phyloP scores from a whole-genome alignment of 352 stramenopile species.

The Phytopythium aichiense region DNA sequence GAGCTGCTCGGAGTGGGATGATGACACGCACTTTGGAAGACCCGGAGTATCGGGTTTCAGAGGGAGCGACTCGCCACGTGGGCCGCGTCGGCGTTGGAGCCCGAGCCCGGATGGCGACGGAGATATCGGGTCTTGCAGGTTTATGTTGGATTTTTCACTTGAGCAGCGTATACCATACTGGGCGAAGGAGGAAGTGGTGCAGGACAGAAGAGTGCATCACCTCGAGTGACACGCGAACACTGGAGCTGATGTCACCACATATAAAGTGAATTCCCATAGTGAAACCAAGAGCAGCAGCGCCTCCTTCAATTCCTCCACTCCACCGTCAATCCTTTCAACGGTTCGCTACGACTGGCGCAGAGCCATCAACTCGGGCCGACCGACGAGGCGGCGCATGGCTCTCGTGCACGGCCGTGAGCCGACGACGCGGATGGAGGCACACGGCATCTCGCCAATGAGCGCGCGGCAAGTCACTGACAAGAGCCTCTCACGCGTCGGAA shows the following conservation, averaged over 20 bases:
- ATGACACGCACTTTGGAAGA: conserved; percentile 3
- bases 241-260: not conserved
- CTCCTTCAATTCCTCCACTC: too few relatives aligned
- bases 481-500: not conserved
- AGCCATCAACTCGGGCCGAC: not conserved
- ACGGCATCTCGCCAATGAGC: conserved; percentile 7
- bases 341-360: not conserved
- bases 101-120: not conserved
- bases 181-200: not conserved
- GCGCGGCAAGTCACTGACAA: not conserved
- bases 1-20: not conserved
- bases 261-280: not conserved
- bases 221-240: not conserved
- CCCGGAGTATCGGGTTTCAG: not conserved
- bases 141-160: not conserved
- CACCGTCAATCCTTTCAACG: too few relatives aligned
- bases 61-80: not conserved
- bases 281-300: not conserved
- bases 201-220: not conserved
- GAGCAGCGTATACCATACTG: not conserved
- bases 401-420: not conserved
- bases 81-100: not conserved
- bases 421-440: not conserved
- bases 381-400: not conserved
- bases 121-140: not conserved